A percentile compares a stretch with the other conserved stretches of the same genome.
phyloP scores from a whole-genome alignment of 805 yeast genomes.

The Metschnikowia bowlesiae region DNA sequence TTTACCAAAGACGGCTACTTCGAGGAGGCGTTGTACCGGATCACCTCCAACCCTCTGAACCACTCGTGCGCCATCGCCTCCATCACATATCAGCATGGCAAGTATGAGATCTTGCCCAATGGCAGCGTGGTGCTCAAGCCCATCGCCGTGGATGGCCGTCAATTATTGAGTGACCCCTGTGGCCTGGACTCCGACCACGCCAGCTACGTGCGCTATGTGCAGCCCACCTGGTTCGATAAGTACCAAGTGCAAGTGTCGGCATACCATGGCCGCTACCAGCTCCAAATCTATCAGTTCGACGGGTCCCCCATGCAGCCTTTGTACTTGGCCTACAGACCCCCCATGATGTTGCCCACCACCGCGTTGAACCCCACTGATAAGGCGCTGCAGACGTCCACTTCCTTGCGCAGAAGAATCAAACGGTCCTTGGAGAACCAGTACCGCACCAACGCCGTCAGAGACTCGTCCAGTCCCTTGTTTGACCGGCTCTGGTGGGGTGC shows the following conservation, averaged over 20 bases:
- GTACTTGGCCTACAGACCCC: constrained; percentile 88
- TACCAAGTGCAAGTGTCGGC: constrained; percentile 62
- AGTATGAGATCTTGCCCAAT: constrained; percentile 55
- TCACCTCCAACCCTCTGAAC: constrained; percentile 61
- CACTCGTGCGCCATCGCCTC: constrained; percentile 85
- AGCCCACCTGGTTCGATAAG: constrained; percentile 53
- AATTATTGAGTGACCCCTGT: constrained; percentile 85
- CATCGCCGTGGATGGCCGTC: constrained; percentile 86
- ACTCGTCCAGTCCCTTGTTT: constrained; percentile 27
- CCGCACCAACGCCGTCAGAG: constrained; percentile 67
- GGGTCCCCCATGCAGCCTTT: constrained; percentile 83
- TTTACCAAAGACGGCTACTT: constrained; percentile 89
- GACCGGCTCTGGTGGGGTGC: constrained; percentile 57
- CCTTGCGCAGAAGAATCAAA: constrained; percentile 47
- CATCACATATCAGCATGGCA: constrained; percentile 85
- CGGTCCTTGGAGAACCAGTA: constrained; percentile 76
- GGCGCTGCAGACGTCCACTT: constrained; percentile 31
- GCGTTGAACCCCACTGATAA: constrained; percentile 81
- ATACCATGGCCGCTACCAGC: constrained; percentile 78
- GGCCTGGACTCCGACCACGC: constrained; percentile 36
- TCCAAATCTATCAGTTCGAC: constrained; percentile 70
- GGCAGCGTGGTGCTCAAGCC: constrained; percentile 73
- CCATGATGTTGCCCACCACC: constrained; percentile 90
- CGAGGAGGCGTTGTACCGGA: constrained; percentile 85
- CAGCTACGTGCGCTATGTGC: constrained; percentile 67